Evolutionary conservation across 345 rosid species (phyloP).

Genomic region (Linum lewisii): DNA sequence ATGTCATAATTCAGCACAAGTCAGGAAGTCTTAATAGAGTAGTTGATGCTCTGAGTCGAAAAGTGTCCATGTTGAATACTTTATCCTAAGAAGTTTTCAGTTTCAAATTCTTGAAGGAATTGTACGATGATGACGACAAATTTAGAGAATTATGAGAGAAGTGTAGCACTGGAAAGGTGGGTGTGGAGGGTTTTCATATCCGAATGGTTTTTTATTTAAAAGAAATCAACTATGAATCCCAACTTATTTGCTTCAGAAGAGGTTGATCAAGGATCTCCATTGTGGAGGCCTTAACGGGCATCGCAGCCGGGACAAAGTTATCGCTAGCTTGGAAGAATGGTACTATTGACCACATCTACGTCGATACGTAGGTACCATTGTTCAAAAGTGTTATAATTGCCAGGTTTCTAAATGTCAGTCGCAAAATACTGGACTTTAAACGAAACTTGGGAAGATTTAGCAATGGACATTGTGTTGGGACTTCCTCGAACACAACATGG

Average conservation of each 20-base stretch:
- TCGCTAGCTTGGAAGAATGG: too few relatives aligned
- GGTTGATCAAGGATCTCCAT: not conserved
- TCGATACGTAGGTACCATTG: not conserved
- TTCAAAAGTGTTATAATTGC: not conserved
- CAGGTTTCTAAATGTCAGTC: too few relatives aligned
- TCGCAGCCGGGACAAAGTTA: constrained; percentile 1
- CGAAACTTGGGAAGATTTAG: too few relatives aligned
- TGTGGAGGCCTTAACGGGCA: constrained; percentile 2
- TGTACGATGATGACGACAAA: too few relatives aligned
- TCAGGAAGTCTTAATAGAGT: not conserved
- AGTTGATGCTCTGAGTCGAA: not conserved
- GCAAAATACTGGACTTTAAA: too few relatives aligned
- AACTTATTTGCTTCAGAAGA: not conserved
- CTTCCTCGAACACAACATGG: too few relatives aligned
- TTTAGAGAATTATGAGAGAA: too few relatives aligned
- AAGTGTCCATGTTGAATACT: not conserved
- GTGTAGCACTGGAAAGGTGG: too few relatives aligned
- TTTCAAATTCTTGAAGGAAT: too few relatives aligned
- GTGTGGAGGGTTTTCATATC: not conserved
- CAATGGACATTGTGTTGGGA: too few relatives aligned
- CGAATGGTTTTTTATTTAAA: constrained; percentile 6
- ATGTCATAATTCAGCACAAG: not conserved
- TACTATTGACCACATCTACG: constrained; percentile 3
- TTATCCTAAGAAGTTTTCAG: not conserved
- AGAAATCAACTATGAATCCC: constrained; percentile 2